These are phyloP conservation scores for Lolium perenne DNA, from an alignment of 176 grass and related monocot genomes.

Conservation along the genomic window DNA sequence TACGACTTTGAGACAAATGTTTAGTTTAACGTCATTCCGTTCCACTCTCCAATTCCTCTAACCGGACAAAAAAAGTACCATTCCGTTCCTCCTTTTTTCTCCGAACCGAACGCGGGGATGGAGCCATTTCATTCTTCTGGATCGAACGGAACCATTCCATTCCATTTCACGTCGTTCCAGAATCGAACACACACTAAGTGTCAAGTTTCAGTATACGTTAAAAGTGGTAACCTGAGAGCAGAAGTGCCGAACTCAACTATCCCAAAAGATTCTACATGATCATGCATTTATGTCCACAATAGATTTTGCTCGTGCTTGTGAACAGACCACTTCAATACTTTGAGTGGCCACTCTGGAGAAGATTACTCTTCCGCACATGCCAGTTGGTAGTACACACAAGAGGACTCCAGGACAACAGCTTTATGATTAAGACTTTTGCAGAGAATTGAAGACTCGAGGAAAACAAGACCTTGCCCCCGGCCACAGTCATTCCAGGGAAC, in stretches of 20 bases:
- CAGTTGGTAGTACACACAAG: neutral
- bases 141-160: too few species aligned
- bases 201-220: neutral
- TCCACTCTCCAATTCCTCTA: too few species aligned
- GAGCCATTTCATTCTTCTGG: too few species aligned
- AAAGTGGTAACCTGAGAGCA: neutral
- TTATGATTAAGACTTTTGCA: constrained; percentile 1
- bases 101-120: too few species aligned
- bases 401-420: neutral
- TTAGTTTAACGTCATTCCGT: too few species aligned
- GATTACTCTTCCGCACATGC: neutral
- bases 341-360: neutral
- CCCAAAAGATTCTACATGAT: neutral
- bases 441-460: neutral
- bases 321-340: neutral
- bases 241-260: neutral
- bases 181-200: neutral
- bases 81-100: too few species aligned
- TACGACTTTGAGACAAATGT: too few species aligned
- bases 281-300: neutral
- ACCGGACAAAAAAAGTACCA: too few species aligned
- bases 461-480: neutral
- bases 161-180: too few species aligned
- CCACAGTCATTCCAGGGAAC: neutral
- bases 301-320: neutral